Evolutionary conservation across 352 stramenopile genomes (phyloP), one percentile per base, ranked within the genome.

Genomic region (Globisporangium middletonii): DNA sequence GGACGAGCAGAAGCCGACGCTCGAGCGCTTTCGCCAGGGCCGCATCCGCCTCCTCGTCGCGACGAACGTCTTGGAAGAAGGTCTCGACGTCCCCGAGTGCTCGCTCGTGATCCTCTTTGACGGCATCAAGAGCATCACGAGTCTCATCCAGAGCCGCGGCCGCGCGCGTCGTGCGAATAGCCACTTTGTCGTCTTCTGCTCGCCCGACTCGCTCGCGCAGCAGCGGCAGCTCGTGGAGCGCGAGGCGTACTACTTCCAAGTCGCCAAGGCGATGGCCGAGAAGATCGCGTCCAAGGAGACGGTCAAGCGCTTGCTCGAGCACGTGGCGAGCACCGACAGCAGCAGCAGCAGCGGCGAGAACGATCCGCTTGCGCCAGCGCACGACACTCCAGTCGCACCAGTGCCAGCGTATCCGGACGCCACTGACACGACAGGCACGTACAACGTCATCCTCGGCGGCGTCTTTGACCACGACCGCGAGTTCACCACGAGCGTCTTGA

Each of bases 31-130:
- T 63, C 72, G 80, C 3, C 73, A 83, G 46, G 83, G 80, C 6
- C 61, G 72, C 4, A 90, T 90, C 42, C 70, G 80, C 9, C 68
- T 90, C 50, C 66, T 92, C 30, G 77, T 92, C 16, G 83, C 83
- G 15, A 92, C 83, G 16, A 92, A 87, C 58, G 83, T 92, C 3
- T 64, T 92, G 7, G 83, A 92, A 62, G 83, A 90, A 74, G 83
- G 80, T 1, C 63, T 92, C 19, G 83, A 92, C 48, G 77, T 92
- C 0, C 83, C 80, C 0, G 74, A 90, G 61, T 92, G 83, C 30
- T 92, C 80, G 6, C 61, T 92, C 0, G 83, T 92, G 3, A 83
- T 92, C 58, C 73, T 79, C 44, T 92, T 92, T 52, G 80, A 92
- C 43, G 80, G 83, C 18, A 69, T 92, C 2, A 58, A 74, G 42